Conservation (phyloP, 2,329 filamentous ascomycete genomes). For the Botryosphaeria dothidea region DNA sequence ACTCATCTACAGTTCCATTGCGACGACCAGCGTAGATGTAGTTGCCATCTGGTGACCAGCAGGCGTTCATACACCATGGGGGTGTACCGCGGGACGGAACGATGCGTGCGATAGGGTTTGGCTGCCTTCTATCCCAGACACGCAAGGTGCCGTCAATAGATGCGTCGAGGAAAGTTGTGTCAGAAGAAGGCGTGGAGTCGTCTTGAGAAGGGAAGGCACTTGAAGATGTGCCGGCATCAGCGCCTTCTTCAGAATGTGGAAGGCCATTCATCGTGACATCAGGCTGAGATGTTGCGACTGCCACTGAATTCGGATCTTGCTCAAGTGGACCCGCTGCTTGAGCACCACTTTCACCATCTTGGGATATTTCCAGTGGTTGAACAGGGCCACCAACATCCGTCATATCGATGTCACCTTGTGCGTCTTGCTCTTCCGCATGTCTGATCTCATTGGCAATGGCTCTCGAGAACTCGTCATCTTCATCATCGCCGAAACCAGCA, state of each 20-base stretch:
- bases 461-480: constrained; percentile 79
- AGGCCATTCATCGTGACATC: constrained; percentile 43
- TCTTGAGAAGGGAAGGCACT: constrained; percentile 32
- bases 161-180: constrained; percentile 83
- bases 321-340: background rate
- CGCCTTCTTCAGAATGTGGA: constrained; percentile 51
- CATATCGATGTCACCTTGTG: constrained; percentile 46
- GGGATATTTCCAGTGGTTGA: constrained; percentile 32
- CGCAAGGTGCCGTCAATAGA: constrained; percentile 84
- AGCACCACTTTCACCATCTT: background rate
- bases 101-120: constrained; percentile 77
- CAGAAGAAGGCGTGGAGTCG: constrained; percentile 55
- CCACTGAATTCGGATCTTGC: background rate
- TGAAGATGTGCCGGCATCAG: constrained; percentile 14
- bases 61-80: constrained; percentile 96
- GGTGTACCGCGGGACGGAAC: constrained; percentile 72
- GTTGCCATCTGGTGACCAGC: constrained; percentile 95
- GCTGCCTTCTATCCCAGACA: constrained; percentile 87
- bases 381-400: constrained; percentile 46
- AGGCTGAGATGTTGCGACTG: background rate
- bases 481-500: constrained; percentile 72
- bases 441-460: constrained; percentile 63
- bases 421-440: constrained; percentile 44
- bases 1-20: constrained; percentile 94
- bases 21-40: constrained; percentile 89